Percentiles rank a stretch among this genome's conserved stretches.
Evolutionary conservation across 2,329 filamentous ascomycete genomes (phyloP).

Genomic region (Coniochaeta sp.): DNA sequence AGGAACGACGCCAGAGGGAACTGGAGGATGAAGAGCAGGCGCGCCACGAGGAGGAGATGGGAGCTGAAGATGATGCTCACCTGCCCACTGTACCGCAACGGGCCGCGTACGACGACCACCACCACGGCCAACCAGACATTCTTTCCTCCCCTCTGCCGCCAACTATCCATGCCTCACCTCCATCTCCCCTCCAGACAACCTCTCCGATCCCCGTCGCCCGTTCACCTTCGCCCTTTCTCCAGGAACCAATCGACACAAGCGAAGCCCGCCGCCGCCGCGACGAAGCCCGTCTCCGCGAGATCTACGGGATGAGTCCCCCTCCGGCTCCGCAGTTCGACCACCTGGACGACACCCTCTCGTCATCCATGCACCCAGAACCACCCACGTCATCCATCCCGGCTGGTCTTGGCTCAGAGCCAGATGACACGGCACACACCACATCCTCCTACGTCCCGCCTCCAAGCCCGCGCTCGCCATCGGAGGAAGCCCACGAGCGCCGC

Average conservation of each 20-base stretch:
- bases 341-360: background rate
- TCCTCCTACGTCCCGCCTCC: constrained; percentile 9
- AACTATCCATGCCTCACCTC: constrained; percentile 9
- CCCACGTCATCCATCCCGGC: background rate
- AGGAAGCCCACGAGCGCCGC: constrained; percentile 6
- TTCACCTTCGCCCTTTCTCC: constrained; percentile 5
- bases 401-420: background rate
- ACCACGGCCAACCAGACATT: constrained; percentile 1
- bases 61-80: constrained; percentile 20
- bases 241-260: constrained; percentile 13
- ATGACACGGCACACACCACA: background rate
- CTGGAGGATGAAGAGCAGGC: constrained; percentile 12
- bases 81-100: constrained; percentile 7
- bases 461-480: constrained; percentile 4
- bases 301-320: constrained; percentile 32
- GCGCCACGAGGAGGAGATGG: constrained; percentile 9
- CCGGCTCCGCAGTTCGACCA: constrained; percentile 7
- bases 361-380: constrained; percentile 3
- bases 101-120: background rate
- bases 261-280: constrained; percentile 33
- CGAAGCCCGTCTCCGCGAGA: constrained; percentile 45
- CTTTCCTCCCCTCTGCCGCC: constrained; percentile 8
- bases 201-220: constrained; percentile 4
- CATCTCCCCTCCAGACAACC: constrained; percentile 9
- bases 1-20: constrained; percentile 25